phyloP scores from a whole-genome alignment of 2,329 filamentous ascomycete species.

The Ophiostoma himal-ulmi region DNA sequence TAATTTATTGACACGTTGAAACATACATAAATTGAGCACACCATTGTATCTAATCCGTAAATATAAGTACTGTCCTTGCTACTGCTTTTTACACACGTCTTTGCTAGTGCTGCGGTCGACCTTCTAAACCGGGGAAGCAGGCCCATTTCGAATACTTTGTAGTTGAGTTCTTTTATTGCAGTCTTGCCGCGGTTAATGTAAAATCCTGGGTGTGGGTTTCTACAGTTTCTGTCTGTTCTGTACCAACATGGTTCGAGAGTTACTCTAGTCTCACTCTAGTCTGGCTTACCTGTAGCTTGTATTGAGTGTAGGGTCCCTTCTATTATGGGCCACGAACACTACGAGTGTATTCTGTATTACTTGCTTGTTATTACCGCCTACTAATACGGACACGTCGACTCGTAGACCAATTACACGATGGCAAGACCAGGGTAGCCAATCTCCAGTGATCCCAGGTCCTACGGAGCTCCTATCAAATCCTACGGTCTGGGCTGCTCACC shows the following conservation, averaged over 20 bases:
- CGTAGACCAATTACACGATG: background rate
- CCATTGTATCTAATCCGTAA: too few species aligned
- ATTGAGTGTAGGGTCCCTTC: background rate
- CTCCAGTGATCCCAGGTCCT: background rate
- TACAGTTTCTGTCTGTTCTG: too few species aligned
- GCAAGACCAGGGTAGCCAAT: background rate
- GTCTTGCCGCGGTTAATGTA: too few species aligned
- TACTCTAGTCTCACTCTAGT: background rate
- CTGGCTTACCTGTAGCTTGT: background rate
- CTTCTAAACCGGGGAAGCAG: constrained; percentile 4
- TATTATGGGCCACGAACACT: background rate
- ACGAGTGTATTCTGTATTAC: too few species aligned
- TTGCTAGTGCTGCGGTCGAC: background rate
- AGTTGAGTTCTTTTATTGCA: background rate
- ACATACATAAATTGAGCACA: too few species aligned
- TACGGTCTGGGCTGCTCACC: background rate
- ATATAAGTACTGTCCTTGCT: too few species aligned
- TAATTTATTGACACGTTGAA: background rate
- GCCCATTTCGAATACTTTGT: background rate
- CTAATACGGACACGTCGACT: background rate
- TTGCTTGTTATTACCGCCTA: too few species aligned
- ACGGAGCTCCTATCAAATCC: background rate
- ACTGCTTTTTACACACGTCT: background rate
- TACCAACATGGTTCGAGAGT: background rate
- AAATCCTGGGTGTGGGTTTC: too few species aligned